Evolutionary conservation across 768 basidiomycete genomes (phyloP).

Genomic region (Strobilomyces confusus): DNA sequence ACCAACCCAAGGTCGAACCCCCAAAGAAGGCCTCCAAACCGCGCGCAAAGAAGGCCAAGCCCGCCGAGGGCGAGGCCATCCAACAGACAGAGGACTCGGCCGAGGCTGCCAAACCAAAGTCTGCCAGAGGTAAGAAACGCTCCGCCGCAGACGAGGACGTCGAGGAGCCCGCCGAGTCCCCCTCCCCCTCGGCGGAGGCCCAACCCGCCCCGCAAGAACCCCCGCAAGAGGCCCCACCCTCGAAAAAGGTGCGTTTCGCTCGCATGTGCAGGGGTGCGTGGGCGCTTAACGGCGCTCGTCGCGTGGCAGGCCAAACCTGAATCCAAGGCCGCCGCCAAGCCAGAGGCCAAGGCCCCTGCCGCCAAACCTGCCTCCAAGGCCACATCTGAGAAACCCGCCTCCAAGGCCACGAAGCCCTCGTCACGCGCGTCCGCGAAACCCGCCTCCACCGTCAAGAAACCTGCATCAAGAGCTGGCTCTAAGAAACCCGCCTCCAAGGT

Average conservation of each 20-base stretch:
- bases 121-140: conserved; percentile 55
- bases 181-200: conserved; percentile 33
- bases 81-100: conserved; percentile 28
- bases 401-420: conserved; percentile 38
- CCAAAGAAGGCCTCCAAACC: conserved; percentile 66
- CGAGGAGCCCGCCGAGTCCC: conserved; percentile 35
- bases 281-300: conserved; percentile 1
- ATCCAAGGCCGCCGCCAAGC: conserved; percentile 32
- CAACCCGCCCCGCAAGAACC: conserved; percentile 45
- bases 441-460: conserved; percentile 46
- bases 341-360: conserved; percentile 32
- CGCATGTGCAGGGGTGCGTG: conserved; percentile 1
- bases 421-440: conserved; percentile 41
- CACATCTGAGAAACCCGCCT: conserved; percentile 39
- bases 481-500: conserved; percentile 67
- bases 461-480: conserved; percentile 54
- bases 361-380: conserved; percentile 32
- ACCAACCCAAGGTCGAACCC: conserved; percentile 53
- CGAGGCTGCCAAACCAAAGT: conserved; percentile 40
- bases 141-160: conserved; percentile 37
- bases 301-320: conserved; percentile 40
- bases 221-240: conserved; percentile 51
- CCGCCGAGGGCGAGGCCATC: conserved; percentile 41
- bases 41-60: conserved; percentile 43
- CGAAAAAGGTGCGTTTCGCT: conserved; percentile 54